Base-by-base conservation (phyloP, 78 protist species). In the Speleostelium caveatum region DNA sequence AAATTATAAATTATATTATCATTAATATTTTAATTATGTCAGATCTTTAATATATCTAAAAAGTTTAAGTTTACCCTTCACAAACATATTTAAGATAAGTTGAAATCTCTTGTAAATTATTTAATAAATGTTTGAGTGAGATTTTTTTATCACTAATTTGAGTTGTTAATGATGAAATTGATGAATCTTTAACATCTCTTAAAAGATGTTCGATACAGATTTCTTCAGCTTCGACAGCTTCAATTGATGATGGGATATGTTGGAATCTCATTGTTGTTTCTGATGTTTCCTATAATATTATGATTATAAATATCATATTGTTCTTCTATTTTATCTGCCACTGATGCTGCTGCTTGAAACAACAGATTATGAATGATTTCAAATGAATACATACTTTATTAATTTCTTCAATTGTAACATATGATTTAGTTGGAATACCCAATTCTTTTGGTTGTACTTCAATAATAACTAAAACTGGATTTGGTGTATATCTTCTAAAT, bases 201-300 rank as follows among this genome's bases (percentile, higher is more conserved):
- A 98, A 94, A 55, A 98, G 86, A 75, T 98, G 99, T 79, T 98
- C 99, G 35, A 98, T 99, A n/a, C 99, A 99, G 58, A 98, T 93
- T 75, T 97, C 99, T 74, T 97, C 99, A 26, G 98, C 97, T 73
- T 97, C 98, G 2, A 83, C 61, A 21, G 98, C 98, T 1, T 97
- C 97, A 36, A 98, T 94, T 32, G 95, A 96, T 24, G 96, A 76
- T 24, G 96, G 88, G 4, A 98, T 38, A 94, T 98, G 99, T 67
- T 68, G 77, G 89, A 98, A 98, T 55, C 87, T 77, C 96, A 86
- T 72, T 21, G 86, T 63, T 51, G 97, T 59, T 55, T 86, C 94
- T 32, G 95, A 73, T 39, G 86, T 74, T 26, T 95, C 97, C 83
- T 95, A 3, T 68, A 59, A 58, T 8, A 69, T 22, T 14, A 45